A percentile compares a stretch with the other conserved stretches of the same genome.
Evolutionary conservation across 495 filamentous ascomycete genomes (phyloP).

Genomic region (Daldinia childiae): DNA sequence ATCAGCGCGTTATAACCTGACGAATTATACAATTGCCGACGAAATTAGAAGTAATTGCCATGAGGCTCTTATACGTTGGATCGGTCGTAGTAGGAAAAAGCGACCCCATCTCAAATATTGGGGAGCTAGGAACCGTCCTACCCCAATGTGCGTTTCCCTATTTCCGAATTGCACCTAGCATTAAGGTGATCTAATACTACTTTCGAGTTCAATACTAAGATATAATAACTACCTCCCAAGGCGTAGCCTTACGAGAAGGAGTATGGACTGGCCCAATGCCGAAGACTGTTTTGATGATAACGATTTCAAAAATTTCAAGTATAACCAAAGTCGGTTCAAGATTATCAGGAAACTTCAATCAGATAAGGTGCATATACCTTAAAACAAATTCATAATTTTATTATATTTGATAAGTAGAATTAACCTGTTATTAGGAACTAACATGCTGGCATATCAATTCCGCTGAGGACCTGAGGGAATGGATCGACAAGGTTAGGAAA

Average conservation of each 20-base stretch:
- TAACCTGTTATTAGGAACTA: constrained; percentile 7
- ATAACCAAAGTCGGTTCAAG: constrained; percentile 5
- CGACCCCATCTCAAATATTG: background rate
- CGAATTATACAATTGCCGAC: constrained; percentile 19
- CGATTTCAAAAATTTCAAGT: constrained; percentile 16
- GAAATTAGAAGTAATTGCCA: background rate
- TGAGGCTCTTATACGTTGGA: constrained; percentile 23
- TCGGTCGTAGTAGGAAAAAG: background rate
- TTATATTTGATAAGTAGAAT: background rate
- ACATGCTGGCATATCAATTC: constrained; percentile 9
- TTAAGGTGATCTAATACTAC: background rate
- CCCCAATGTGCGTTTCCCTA: background rate
- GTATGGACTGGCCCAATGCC: constrained; percentile 21
- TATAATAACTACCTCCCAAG: background rate
- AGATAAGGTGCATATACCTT: background rate
- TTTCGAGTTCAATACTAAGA: background rate
- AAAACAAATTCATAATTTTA: background rate
- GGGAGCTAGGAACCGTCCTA: background rate
- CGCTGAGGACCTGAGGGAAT: background rate
- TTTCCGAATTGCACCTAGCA: background rate
- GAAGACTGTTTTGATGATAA: constrained; percentile 13
- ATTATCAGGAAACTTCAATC: constrained; percentile 14
- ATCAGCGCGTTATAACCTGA: constrained; percentile 14
- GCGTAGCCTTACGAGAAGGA: background rate
- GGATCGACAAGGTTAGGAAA: constrained; percentile 17